These are phyloP conservation scores for Heimioporus sp. DNA, from an alignment of 768 basidiomycete genomes.

Conservation along the genomic window DNA sequence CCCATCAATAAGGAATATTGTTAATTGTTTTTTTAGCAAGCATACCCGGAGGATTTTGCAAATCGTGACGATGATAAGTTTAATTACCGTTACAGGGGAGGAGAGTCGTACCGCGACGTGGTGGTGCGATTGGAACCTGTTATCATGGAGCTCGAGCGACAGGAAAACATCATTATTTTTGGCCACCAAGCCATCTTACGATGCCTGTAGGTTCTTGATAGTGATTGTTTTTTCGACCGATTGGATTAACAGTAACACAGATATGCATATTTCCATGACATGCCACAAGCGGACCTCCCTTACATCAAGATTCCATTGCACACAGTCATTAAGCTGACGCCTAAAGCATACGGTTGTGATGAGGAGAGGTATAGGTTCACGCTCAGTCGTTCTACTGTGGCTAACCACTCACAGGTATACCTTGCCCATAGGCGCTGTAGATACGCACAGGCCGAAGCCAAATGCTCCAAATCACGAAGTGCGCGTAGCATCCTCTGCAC, in stretches of 20 bases:
- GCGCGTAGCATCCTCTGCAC: conserved; percentile 17
- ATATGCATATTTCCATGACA: conserved; percentile 95
- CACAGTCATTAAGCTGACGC: conserved; percentile 97
- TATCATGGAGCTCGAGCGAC: conserved; percentile 98
- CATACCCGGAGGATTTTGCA: conserved; percentile 97
- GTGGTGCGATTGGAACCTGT: conserved; percentile 94
- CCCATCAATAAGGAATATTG: not conserved
- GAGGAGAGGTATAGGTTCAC: conserved; percentile 72
- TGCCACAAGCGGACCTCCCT: conserved; percentile 90
- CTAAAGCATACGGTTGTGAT: conserved; percentile 97
- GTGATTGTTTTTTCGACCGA: not conserved
- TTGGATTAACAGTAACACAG: conserved; percentile 35
- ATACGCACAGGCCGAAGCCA: conserved; percentile 80
- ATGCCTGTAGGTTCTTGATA: conserved; percentile 53
- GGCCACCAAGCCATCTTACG: conserved; percentile 93
- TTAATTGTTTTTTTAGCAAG: conserved; percentile 49
- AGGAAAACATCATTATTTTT: conserved; percentile 95
- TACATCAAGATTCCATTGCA: conserved; percentile 98
- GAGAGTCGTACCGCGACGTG: conserved; percentile 98
- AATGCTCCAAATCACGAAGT: conserved; percentile 20
- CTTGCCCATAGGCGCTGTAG: conserved; percentile 88
- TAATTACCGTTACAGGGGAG: conserved; percentile 96
- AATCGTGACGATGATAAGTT: conserved; percentile 99
- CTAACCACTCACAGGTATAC: conserved; percentile 56
- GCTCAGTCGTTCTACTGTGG: not conserved